Percentiles rank a stretch among this genome's conserved stretches.
Conservation (phyloP, 2,329 filamentous ascomycete species). For the Fusarium oligoseptatum region DNA sequence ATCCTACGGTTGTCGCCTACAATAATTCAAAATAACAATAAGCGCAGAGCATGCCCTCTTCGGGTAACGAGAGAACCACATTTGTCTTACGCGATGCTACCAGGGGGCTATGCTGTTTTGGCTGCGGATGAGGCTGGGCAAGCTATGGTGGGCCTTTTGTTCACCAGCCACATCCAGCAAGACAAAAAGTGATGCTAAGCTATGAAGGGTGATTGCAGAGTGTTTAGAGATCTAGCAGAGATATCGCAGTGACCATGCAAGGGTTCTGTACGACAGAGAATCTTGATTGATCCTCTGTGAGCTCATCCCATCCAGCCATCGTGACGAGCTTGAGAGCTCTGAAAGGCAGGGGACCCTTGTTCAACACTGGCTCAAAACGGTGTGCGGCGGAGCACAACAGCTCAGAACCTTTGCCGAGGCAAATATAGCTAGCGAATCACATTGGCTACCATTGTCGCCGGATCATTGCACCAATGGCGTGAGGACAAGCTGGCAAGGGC, state of each 20-base stretch:
- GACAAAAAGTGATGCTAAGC: not conserved
- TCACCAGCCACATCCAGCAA: not conserved
- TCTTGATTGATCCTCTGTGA: not conserved
- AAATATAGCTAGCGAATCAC: not conserved
- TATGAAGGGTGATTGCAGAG: not conserved
- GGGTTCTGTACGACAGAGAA: not conserved
- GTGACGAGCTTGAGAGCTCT: not conserved
- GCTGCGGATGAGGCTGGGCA: not conserved
- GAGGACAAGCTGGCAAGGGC: not conserved
- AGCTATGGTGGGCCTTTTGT: not conserved
- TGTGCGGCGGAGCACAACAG: not conserved
- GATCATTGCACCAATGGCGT: not conserved
- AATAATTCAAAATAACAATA: not conserved
- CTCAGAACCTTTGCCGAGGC: not conserved
- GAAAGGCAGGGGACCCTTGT: not conserved
- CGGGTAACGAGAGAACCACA: not conserved
- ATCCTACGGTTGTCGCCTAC: not conserved
- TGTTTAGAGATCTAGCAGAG: not conserved
- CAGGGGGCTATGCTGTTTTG: not conserved
- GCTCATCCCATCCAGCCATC: not conserved
- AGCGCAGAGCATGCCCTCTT: not conserved
- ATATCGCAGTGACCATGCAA: not conserved
- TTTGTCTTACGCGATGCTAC: not conserved
- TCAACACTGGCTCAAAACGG: not conserved
- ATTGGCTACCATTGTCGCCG: not conserved